Conservation (phyloP, 805 yeast genomes). For the Diddensiella transvaalensis region DNA sequence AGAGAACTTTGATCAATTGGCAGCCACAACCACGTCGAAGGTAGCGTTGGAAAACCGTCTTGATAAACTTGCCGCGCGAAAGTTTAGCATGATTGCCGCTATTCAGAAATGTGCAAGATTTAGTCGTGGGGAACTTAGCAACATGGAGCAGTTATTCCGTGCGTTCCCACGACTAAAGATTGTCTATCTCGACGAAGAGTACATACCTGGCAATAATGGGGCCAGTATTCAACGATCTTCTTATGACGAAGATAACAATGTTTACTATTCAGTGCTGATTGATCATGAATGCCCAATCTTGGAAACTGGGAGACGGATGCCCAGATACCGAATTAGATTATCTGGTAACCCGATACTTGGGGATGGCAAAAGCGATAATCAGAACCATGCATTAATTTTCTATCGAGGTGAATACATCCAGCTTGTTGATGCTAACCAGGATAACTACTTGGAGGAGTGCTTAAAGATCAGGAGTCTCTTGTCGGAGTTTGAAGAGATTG, state of each 20-base stretch:
- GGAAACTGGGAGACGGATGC: constrained; percentile 55
- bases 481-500: constrained; percentile 67
- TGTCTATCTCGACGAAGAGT: constrained; percentile 22
- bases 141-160: constrained; percentile 75
- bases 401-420: constrained; percentile 80
- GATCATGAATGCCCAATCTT: constrained; percentile 66
- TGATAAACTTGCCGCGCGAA: constrained; percentile 71
- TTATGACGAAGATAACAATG: neutral
- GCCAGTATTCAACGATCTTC: constrained; percentile 4
- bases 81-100: constrained; percentile 75
- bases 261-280: constrained; percentile 58
- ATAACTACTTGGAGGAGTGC: constrained; percentile 78
- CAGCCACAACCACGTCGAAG: constrained; percentile 9
- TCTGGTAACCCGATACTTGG: constrained; percentile 83
- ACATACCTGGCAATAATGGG: constrained; percentile 6
- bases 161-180: constrained; percentile 79
- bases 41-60: constrained; percentile 10
- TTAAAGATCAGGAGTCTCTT: constrained; percentile 69
- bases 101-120: constrained; percentile 81
- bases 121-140: constrained; percentile 71
- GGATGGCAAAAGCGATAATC: constrained; percentile 83
- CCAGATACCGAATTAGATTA: constrained; percentile 59
- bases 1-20: constrained; percentile 39
- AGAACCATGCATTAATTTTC: constrained; percentile 70
- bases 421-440: constrained; percentile 80